Base-by-base conservation (phyloP, 2,329 filamentous ascomycete genomes). In the Stemphylium beticola region DNA sequence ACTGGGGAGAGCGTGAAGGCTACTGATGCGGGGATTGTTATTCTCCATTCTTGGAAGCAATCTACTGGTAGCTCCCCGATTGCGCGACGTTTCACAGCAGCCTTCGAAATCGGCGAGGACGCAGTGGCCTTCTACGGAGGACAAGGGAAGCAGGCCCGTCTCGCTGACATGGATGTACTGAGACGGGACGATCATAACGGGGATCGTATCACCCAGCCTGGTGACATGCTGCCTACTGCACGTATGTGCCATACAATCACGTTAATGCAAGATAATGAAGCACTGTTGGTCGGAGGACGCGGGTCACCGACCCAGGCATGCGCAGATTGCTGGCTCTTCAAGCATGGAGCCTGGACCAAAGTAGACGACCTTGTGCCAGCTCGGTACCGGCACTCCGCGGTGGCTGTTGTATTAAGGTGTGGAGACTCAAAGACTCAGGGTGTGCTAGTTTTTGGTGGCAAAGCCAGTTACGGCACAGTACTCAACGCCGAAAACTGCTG, bases 181-280 rank as follows among this genome's bases (percentile, higher is more conserved):
- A 68, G 58, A 42, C 66, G 65, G 37, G 69, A 75, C 40, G 71
- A 65, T 38, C 65, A 44, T 37, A 54, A 37, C 38, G 41, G 54
- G 44, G 70, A 65, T 42, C 64, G 42, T 47, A 49, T 29, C 38
- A 42, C 57, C 55, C 63, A 68, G 59, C 51, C 58, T 41, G 61
- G 49, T 57, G 88, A 48, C 43, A 52, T 44, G 41, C 54, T 59
- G 38, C 69, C 75, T 42, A 55, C 65, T 53, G 72, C 77, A 33
- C 66, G 78, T 39, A 88, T 93, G 81, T 95, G 91, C 64, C 91
- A 95, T 72, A 89, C 90, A 0, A 79, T 92, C 17, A 93, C 89
- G 17, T 80, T 85, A 43, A 71, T 96, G 4, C 82, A 81, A 1
- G 76, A 80, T 31, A 74, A 76, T 18, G 83, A 84, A 14, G 82